phyloP scores from a whole-genome alignment of 2,329 filamentous ascomycete species.

The Calcarisporium arbuscula region DNA sequence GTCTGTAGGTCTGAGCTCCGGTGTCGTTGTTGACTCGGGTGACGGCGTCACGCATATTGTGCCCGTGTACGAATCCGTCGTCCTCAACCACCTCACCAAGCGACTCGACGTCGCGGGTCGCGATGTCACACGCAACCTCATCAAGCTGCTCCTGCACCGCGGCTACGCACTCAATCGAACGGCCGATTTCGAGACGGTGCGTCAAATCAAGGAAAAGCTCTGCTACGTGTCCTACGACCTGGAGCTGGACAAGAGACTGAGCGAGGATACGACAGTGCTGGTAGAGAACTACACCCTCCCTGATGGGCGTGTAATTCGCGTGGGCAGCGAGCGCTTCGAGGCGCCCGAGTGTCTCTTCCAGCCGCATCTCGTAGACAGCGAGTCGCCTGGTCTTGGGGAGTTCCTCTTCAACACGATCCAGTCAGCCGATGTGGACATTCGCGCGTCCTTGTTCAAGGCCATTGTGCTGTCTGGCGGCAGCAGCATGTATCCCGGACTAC shows the following conservation, averaged over 20 bases:
- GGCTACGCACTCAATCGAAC: slow-evolving; percentile 97
- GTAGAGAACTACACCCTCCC: slow-evolving; percentile 97
- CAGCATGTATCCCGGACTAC: slow-evolving; percentile 98
- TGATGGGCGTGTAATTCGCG: slow-evolving; percentile 90
- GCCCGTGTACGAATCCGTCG: slow-evolving; percentile 95
- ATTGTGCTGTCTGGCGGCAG: slow-evolving; percentile 94
- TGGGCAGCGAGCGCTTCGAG: slow-evolving; percentile 96
- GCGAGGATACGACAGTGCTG: slow-evolving; percentile 93
- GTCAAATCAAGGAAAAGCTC: slow-evolving; percentile 99
- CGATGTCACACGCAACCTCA: slow-evolving; percentile 97
- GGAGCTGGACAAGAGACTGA: slow-evolving; percentile 89
- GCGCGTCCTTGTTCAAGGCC: slow-evolving; percentile 90
- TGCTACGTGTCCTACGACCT: slow-evolving; percentile 99
- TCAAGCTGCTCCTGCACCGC: slow-evolving; percentile 84
- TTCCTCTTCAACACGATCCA: slow-evolving; percentile 99
- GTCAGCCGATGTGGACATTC: slow-evolving; percentile 88
- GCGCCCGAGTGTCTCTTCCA: slow-evolving; percentile 98
- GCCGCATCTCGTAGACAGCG: slow-evolving; percentile 93
- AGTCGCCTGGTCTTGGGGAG: slow-evolving; percentile 93
- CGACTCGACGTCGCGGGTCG: slow-evolving; percentile 92
- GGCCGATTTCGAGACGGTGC: slow-evolving; percentile 96
- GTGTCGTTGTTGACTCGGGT: slow-evolving; percentile 97
- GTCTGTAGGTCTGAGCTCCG: slow-evolving; percentile 67
- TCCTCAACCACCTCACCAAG: slow-evolving; percentile 92
- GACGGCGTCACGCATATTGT: slow-evolving; percentile 99